Conservation (phyloP, 805 yeast species). For the Pichia thaimueangensis region DNA sequence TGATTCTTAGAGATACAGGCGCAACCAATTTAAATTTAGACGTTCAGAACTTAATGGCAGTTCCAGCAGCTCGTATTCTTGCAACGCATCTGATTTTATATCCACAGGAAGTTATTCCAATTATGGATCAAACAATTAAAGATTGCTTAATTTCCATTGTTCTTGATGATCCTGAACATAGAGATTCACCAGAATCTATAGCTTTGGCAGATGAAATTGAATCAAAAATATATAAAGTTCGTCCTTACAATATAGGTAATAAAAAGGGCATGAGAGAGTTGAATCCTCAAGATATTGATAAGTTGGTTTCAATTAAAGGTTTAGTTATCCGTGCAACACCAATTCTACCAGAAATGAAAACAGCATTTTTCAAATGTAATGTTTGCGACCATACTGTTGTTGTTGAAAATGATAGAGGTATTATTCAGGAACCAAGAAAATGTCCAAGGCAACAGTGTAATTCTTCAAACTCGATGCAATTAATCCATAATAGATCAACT, state of each 20-base stretch:
- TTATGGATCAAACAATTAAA: slow-evolving; percentile 93
- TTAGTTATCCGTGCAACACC: slow-evolving; percentile 83
- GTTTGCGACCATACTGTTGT: slow-evolving; percentile 91
- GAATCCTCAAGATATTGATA: slow-evolving; percentile 92
- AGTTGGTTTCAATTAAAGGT: slow-evolving; percentile 86
- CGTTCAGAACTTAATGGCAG: slow-evolving; percentile 70
- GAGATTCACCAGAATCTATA: slow-evolving; percentile 6
- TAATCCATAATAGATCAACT: slow-evolving; percentile 85
- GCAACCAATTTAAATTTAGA: slow-evolving; percentile 81
- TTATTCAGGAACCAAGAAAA: slow-evolving; percentile 84
- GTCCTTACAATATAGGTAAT: slow-evolving; percentile 79
- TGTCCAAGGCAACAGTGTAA: slow-evolving; percentile 90
- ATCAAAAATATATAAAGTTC: slow-evolving; percentile 72
- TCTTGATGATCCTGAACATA: slow-evolving; percentile 37
- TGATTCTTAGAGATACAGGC: slow-evolving; percentile 71
- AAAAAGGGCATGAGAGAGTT: slow-evolving; percentile 82
- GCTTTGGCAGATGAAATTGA: slow-evolving; percentile 59
- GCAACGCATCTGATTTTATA: slow-evolving; percentile 84
- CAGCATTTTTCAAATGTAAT: slow-evolving; percentile 90
- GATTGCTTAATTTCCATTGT: slow-evolving; percentile 78
- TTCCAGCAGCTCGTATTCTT: slow-evolving; percentile 66
- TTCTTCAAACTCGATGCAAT: slow-evolving; percentile 77
- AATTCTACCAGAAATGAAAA: slow-evolving; percentile 95
- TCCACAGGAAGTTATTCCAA: slow-evolving; percentile 95
- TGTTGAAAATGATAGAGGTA: slow-evolving; percentile 91